These are phyloP conservation scores for Plasmodium billcollinsi DNA, from an alignment of 169 alveolate genomes.

Conservation along the genomic window DNA sequence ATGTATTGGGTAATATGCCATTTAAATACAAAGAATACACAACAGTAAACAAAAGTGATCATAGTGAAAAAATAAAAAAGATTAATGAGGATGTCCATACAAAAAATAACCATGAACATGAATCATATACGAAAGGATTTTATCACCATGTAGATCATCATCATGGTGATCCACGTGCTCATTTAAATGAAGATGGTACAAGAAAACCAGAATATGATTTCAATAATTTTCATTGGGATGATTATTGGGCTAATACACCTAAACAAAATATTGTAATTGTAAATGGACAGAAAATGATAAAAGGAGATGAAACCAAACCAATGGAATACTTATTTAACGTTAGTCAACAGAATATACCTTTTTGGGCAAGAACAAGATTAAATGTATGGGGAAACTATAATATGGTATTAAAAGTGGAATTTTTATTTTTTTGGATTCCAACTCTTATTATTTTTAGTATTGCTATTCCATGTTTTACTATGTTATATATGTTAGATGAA, in stretches of 20 bases:
- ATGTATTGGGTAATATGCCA: conserved; percentile 13
- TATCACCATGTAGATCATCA: conserved; percentile 86
- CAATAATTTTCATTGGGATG: conserved; percentile 88
- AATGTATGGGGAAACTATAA: conserved; percentile 87
- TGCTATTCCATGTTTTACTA: conserved; percentile 90
- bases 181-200: conserved; percentile 87
- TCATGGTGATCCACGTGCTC: conserved; percentile 91
- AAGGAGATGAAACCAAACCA: conserved; percentile 89
- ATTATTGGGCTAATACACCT: conserved; percentile 87
- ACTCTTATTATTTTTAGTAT: conserved; percentile 89
- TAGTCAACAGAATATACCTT: conserved; percentile 83
- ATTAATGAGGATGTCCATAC: conserved; percentile 1
- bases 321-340: conserved; percentile 86
- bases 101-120: conserved; percentile 27
- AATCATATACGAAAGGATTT: conserved; percentile 70
- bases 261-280: conserved; percentile 87
- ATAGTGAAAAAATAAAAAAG: conserved; percentile 1
- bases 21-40: conserved; percentile 44
- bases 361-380: conserved; percentile 83
- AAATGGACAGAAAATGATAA: conserved; percentile 88
- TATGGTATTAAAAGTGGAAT: conserved; percentile 87
- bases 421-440: conserved; percentile 91
- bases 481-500: conserved; percentile 91
- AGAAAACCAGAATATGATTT: conserved; percentile 80
- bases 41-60: conserved; percentile 32